Percentiles rank a stretch among this genome's conserved stretches.
phyloP scores from a whole-genome alignment of 768 basidiomycete species.

The Psilocybe tampanensis region DNA sequence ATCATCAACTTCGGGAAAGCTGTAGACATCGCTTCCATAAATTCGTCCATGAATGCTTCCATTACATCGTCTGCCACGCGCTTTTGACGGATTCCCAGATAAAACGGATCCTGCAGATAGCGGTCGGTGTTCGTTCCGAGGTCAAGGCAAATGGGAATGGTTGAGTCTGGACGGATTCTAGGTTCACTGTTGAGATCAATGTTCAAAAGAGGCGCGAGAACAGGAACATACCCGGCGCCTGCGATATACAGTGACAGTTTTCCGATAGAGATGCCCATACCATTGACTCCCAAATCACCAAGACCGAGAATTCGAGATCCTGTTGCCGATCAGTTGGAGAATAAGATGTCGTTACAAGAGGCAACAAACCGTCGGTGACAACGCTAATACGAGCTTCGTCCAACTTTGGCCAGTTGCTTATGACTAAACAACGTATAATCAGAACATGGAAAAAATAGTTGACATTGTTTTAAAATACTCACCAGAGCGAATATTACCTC shows the following conservation, averaged over 20 bases:
- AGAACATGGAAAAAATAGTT: neutral
- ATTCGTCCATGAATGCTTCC: constrained; percentile 89
- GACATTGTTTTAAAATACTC: constrained; percentile 7
- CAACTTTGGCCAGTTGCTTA: constrained; percentile 72
- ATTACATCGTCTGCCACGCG: constrained; percentile 66
- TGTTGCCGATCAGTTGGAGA: constrained; percentile 28
- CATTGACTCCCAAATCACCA: constrained; percentile 82
- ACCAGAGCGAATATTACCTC: constrained; percentile 70
- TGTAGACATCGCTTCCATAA: constrained; percentile 79
- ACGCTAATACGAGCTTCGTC: constrained; percentile 87
- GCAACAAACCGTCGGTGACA: constrained; percentile 79
- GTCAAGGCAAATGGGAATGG: constrained; percentile 84
- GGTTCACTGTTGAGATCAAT: neutral
- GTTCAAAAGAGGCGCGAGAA: neutral
- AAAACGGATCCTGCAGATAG: constrained; percentile 84
- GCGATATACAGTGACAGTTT: constrained; percentile 91
- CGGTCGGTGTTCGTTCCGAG: constrained; percentile 86
- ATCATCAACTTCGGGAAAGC: constrained; percentile 82
- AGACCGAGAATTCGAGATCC: constrained; percentile 90
- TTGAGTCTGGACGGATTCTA: constrained; percentile 76
- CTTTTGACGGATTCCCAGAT: constrained; percentile 80
- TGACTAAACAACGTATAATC: constrained; percentile 37
- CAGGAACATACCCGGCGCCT: constrained; percentile 72
- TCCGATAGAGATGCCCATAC: constrained; percentile 90
- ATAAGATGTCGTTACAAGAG: neutral